phyloP scores from a whole-genome alignment of 805 yeast species.

The Spathaspora arborariae region DNA sequence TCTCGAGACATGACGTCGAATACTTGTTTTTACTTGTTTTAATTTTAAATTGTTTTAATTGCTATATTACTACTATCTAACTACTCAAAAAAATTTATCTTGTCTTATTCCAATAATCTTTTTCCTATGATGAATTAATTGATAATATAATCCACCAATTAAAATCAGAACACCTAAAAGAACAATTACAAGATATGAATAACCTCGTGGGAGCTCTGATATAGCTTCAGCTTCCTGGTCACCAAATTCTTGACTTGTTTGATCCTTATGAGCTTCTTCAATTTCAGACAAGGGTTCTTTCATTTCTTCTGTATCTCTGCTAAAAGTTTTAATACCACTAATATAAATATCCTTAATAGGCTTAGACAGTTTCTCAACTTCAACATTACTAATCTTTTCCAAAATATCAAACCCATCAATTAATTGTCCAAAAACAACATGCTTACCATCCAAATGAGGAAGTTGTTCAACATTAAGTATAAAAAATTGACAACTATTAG shows the following conservation, averaged over 20 bases:
- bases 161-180: background rate
- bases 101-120: background rate
- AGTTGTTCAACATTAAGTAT: constrained; percentile 25
- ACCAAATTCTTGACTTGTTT: background rate
- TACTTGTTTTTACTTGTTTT: too few species aligned
- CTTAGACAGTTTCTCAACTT: constrained; percentile 9
- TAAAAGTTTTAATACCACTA: constrained; percentile 3
- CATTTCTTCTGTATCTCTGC: background rate
- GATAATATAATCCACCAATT: background rate
- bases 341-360: constrained; percentile 18
- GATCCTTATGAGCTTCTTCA: background rate
- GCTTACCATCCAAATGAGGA: constrained; percentile 71
- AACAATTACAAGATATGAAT: background rate
- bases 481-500: constrained; percentile 48
- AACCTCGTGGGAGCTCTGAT: background rate
- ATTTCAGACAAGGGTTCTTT: background rate
- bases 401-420: constrained; percentile 80
- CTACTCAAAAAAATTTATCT: background rate
- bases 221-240: background rate
- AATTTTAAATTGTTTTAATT: too few species aligned
- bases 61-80: background rate
- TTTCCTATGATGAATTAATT: background rate
- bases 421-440: constrained; percentile 94
- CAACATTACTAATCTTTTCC: constrained; percentile 30
- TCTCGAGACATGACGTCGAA: constrained; percentile 13